These are phyloP conservation scores for Mycocentrospora acerina DNA, from an alignment of 2,329 filamentous ascomycete species.

Conservation along the genomic window DNA sequence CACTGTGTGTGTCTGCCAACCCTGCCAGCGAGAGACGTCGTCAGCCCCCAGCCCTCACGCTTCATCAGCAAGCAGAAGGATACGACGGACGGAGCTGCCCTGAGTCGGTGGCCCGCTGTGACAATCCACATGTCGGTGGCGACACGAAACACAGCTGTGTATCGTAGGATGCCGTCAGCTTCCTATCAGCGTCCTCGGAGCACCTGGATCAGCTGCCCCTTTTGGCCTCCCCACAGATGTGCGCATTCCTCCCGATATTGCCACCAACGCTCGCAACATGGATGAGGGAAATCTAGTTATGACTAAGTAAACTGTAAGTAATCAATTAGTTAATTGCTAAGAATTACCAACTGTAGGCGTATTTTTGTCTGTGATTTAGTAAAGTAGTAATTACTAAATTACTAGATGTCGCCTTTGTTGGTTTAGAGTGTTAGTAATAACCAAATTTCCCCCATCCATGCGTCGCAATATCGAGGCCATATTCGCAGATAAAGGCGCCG, in stretches of 20 bases:
- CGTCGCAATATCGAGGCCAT: conserved; percentile 19
- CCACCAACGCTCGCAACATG: conserved; percentile 24
- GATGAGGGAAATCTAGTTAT: no score
- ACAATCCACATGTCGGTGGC: conserved; percentile 27
- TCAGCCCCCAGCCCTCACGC: no score
- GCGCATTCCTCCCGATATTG: conserved; percentile 10
- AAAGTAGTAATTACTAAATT: no score
- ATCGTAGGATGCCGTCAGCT: conserved; percentile 33
- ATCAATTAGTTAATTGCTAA: no score
- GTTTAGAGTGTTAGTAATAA: no score
- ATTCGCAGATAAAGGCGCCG: conserved; percentile 15
- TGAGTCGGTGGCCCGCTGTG: conserved; percentile 23
- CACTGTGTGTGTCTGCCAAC: background rate
- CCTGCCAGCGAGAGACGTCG: background rate
- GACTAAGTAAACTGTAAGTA: no score
- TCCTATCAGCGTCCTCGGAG: conserved; percentile 20
- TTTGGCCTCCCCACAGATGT: conserved; percentile 14
- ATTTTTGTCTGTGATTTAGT: no score
- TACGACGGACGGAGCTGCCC: conserved; percentile 5
- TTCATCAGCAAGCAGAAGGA: no score
- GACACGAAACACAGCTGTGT: conserved; percentile 30
- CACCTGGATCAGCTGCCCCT: conserved; percentile 14
- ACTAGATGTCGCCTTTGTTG: no score
- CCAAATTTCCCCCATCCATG: no score
- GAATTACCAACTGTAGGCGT: no score